Percentiles rank a stretch among this genome's conserved stretches.
Conservation (phyloP, 2,329 filamentous ascomycete genomes). For the Arthrobotrys musiformis region DNA sequence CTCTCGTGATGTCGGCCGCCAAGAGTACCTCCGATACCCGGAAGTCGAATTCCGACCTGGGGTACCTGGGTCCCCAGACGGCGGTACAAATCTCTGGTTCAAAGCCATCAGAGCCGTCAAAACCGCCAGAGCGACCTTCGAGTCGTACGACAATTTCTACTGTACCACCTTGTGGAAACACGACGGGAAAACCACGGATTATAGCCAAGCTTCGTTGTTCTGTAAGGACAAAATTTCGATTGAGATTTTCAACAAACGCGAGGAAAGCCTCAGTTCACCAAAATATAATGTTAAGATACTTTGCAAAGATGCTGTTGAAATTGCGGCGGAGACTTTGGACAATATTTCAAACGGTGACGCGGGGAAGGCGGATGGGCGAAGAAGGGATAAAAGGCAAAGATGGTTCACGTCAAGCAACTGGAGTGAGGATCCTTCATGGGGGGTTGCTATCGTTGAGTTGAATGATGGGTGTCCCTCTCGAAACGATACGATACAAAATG, state of each 20-base stretch:
- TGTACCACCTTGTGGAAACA: not conserved
- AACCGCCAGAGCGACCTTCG: not conserved
- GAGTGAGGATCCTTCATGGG: constrained; percentile 18
- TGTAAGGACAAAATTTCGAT: not conserved
- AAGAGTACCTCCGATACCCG: no score
- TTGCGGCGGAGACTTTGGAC: not conserved
- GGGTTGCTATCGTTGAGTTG: not conserved
- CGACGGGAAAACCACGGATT: not conserved
- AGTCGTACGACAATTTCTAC: not conserved
- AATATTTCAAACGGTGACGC: not conserved
- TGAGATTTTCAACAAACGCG: not conserved
- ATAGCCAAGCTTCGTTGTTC: not conserved
- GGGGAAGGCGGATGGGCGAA: no score
- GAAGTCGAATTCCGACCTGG: no score
- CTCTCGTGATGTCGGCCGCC: no score
- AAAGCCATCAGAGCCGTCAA: not conserved
- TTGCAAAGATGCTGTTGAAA: not conserved
- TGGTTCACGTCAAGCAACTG: constrained; percentile 4
- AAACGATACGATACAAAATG: not conserved
- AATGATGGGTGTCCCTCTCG: not conserved
- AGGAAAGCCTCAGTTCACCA: not conserved
- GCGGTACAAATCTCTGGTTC: not conserved
- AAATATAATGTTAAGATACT: not conserved
- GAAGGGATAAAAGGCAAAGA: not conserved
- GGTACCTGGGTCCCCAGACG: no score